Evolutionary conservation across 1,284 basidiomycete genomes (phyloP).

Genomic region (Coniferiporia sulphurascens): DNA sequence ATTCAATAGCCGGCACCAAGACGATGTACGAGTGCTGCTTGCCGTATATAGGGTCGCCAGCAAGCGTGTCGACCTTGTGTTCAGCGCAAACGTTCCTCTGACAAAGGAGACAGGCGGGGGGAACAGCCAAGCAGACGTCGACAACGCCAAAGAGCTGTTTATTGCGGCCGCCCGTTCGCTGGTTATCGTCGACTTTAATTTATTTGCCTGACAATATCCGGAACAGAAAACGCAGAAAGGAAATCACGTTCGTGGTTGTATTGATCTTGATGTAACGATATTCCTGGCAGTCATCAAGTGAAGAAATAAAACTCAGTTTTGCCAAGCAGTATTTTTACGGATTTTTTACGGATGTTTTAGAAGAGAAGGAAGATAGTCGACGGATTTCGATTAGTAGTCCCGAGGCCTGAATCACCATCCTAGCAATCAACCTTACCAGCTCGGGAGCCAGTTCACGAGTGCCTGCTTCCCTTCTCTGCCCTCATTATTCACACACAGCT

Average conservation of each 20-base stretch:
- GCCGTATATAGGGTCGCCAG: conserved; percentile 73
- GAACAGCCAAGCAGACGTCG: conserved; percentile 34
- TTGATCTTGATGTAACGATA: neutral
- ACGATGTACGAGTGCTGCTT: conserved; percentile 71
- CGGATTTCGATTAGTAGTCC: too few species aligned
- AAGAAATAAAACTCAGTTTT: neutral
- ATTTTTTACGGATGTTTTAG: too few species aligned
- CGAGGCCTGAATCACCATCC: too few species aligned
- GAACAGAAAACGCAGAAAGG: neutral
- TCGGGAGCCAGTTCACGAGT: too few species aligned
- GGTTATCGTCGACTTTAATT: conserved; percentile 62
- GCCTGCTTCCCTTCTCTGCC: too few species aligned
- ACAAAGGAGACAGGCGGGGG: conserved; percentile 40
- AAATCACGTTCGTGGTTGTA: neutral
- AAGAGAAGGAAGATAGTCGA: too few species aligned
- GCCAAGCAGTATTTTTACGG: neutral
- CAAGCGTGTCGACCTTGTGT: conserved; percentile 73
- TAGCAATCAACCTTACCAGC: too few species aligned
- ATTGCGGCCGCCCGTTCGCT: conserved; percentile 53
- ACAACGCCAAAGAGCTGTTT: conserved; percentile 49
- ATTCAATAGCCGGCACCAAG: conserved; percentile 60
- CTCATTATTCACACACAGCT: too few species aligned
- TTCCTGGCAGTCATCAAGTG: neutral
- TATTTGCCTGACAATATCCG: conserved; percentile 56
- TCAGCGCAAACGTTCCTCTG: conserved; percentile 76